phyloP scores from a whole-genome alignment of 345 rosid genomes.

The Corchorus olitorius region DNA sequence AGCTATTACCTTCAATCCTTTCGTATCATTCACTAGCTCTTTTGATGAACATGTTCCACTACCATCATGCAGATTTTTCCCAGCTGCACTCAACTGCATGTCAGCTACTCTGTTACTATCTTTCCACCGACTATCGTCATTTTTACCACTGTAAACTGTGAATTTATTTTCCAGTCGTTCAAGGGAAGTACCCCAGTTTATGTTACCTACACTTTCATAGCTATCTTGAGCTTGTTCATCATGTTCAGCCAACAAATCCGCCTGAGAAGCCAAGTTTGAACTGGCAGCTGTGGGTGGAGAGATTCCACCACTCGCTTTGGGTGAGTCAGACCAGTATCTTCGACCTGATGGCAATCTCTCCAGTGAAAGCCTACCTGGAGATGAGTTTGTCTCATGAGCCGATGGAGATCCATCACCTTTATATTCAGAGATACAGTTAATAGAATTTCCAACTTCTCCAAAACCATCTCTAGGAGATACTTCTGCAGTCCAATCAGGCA shows the following conservation, averaged over 20 bases:
- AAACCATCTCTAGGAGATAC: conserved; percentile 28
- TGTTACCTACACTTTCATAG: conserved; percentile 22
- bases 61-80: conserved; percentile 17
- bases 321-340: conserved; percentile 82
- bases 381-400: conserved; percentile 27
- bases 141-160: conserved; percentile 1
- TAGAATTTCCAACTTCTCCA: conserved; percentile 28
- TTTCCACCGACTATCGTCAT: conserved; percentile 18
- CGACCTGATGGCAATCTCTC: conserved; percentile 88
- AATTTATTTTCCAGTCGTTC: conserved; percentile 22
- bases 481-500: conserved; percentile 65
- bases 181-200: conserved; percentile 18
- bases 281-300: conserved; percentile 41
- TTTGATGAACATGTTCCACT: neutral
- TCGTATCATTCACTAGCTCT: conserved; percentile 20
- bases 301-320: conserved; percentile 44
- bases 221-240: conserved; percentile 25
- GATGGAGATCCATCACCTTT: conserved; percentile 32
- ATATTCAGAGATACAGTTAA: conserved; percentile 15
- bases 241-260: conserved; percentile 25
- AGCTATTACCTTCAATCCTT: conserved; percentile 36
- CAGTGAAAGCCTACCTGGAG: conserved; percentile 46
- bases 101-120: conserved; percentile 11
- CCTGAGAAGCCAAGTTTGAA: conserved; percentile 29
- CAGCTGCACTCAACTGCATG: conserved; percentile 3